phyloP scores from a whole-genome alignment of 2,329 filamentous ascomycete species.

The Diaporthe sp. region DNA sequence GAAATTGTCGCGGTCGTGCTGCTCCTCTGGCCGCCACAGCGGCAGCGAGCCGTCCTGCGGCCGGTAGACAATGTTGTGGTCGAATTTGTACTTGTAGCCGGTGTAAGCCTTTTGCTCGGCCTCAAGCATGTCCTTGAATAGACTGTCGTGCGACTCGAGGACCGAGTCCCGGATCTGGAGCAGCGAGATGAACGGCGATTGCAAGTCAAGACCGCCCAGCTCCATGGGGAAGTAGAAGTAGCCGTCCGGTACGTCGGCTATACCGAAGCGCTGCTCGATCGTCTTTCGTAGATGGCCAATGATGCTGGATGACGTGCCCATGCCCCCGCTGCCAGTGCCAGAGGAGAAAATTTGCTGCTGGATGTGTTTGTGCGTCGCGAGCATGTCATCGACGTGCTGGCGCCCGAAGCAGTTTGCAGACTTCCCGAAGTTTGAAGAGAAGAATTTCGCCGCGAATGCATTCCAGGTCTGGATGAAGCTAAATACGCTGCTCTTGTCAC shows the following conservation, averaged over 20 bases:
- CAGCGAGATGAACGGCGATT: constrained; percentile 58
- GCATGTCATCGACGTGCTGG: constrained; percentile 64
- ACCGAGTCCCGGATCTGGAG: constrained; percentile 54
- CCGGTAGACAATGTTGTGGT: constrained; percentile 40
- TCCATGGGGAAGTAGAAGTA: constrained; percentile 61
- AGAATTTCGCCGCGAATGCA: constrained; percentile 64
- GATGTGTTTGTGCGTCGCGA: constrained; percentile 62
- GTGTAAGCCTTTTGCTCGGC: constrained; percentile 52
- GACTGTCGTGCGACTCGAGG: constrained; percentile 44
- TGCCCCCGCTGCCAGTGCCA: constrained; percentile 19
- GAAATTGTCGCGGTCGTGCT: constrained; percentile 53
- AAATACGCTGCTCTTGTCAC: constrained; percentile 62
- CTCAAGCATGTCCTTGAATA: constrained; percentile 50
- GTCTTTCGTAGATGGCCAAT: constrained; percentile 66
- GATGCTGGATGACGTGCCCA: constrained; percentile 54
- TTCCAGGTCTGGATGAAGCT: constrained; percentile 64
- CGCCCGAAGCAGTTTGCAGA: constrained; percentile 65
- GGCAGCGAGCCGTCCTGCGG: constrained; percentile 38
- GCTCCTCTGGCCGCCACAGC: constrained; percentile 47
- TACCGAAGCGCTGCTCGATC: constrained; percentile 65
- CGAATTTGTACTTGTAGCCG: constrained; percentile 51
- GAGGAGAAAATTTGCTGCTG: constrained; percentile 60
- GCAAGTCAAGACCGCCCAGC: constrained; percentile 60
- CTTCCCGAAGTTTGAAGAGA: constrained; percentile 65
- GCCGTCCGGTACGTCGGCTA: constrained; percentile 57